Base-by-base conservation (phyloP, 2,329 filamentous ascomycete genomes). In the Colletotrichum camelliae region DNA sequence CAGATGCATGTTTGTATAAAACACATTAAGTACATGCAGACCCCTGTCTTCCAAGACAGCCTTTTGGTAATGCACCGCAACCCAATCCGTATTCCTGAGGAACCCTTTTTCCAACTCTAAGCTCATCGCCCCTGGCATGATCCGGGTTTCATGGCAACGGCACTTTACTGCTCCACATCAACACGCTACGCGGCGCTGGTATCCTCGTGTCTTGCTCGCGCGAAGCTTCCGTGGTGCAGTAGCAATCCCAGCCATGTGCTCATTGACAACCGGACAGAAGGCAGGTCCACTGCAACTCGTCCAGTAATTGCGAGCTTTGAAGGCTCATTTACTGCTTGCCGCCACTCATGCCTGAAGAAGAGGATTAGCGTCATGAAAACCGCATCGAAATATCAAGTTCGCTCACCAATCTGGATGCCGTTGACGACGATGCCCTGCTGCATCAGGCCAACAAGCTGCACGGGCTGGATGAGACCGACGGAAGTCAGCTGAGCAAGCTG, bases 331-430 rank as follows among this genome's bases (percentile, higher is more conserved):
- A 79, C 77, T n/a, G 43, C 48, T 31, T 58, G 39, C 58, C 31
- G 10, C 58, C 58, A 37, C 69, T 62, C 62, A 70, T 70, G 57
- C 67, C 65, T 67, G n/a, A 52, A 27, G 12, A 13, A 21, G 37
- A 35, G 35, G 21, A 15, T 24, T 58, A 29, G 15, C 15, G 39
- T 72, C 68, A 62, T 55, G 37, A 24, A 9, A 24, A 16, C 31
- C 13, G 13, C 35, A n/a, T 15, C 33, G 29, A 24, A 7, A 27
- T 16, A 3, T 15, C 13, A 33, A 29, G 79, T 79, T 62, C 72
- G 80, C 81, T 83, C 84, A 85, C 85, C 71, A 18, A 81, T 31
- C 16, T 78, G 77, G 52, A 79, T 61, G 10, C 77, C 77, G 58
- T 73, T 77, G 66, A 75, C 77, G 13, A 78, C 58, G 29, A 79